Conservation (phyloP, 228 moss, liverwort and hornwort genomes). For the Sphagnum fallax region DNA sequence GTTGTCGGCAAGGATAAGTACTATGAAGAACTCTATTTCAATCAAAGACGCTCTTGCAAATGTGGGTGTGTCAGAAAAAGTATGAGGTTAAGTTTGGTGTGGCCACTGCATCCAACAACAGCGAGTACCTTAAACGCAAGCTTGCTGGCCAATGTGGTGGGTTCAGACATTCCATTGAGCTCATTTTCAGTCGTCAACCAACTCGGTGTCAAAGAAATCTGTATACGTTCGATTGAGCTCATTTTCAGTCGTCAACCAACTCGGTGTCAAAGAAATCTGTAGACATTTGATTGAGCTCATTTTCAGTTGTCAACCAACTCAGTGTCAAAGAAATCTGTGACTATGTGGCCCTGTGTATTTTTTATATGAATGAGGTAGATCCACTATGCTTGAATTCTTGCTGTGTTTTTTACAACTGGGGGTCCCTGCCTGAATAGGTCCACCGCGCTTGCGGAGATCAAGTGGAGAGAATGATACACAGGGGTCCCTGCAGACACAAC, state of each 20-base stretch:
- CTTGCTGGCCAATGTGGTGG: slow-evolving; percentile 65
- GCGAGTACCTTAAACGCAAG: slow-evolving; percentile 57
- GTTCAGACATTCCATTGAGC: slow-evolving; percentile 3
- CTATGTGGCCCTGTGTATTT: too few species aligned
- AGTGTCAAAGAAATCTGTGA: too few species aligned
- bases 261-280: background rate
- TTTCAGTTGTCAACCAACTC: background rate
- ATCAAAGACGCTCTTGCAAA: background rate
- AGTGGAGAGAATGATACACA: slow-evolving; percentile 30
- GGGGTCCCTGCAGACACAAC: too few species aligned
- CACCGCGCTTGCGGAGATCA: slow-evolving; percentile 45
- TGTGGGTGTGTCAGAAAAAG: slow-evolving; percentile 43
- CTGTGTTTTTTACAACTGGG: too few species aligned
- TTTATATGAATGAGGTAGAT: too few species aligned
- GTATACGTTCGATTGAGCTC: background rate
- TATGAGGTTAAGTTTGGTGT: slow-evolving; percentile 64
- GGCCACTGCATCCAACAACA: slow-evolving; percentile 50
- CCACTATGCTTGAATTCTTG: too few species aligned
- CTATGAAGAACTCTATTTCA: background rate
- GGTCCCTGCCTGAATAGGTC: slow-evolving; percentile 16
- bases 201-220: background rate
- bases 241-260: background rate
- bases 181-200: background rate
- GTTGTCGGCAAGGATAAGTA: too few species aligned
- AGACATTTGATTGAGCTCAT: background rate